Conservation (phyloP, 345 rosid species). For the Melaleuca quinquenervia region DNA sequence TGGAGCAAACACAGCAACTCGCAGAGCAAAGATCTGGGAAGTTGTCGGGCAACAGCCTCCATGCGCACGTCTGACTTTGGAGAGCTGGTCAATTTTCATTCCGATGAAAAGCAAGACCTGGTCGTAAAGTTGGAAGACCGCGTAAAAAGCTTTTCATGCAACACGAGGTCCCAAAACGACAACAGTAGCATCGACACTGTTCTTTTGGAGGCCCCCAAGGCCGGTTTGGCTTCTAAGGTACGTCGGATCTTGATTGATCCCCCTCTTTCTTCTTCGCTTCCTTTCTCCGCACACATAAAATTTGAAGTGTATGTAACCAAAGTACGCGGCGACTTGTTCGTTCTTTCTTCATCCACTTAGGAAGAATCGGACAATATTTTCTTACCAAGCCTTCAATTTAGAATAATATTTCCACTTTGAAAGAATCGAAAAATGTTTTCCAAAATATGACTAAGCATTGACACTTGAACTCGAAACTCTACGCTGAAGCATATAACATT, state of each 20-base stretch:
- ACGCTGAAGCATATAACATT: no score
- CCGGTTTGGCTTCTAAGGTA: neutral
- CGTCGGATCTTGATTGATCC: neutral
- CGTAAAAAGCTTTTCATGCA: neutral
- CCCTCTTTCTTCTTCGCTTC: neutral
- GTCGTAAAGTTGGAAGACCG: neutral
- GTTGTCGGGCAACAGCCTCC: neutral
- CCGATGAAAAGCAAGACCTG: neutral
- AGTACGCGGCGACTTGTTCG: neutral
- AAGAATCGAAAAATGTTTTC: no score
- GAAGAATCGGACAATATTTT: no score
- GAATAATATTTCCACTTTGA: no score
- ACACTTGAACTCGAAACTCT: no score
- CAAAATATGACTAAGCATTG: no score
- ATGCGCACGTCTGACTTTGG: neutral
- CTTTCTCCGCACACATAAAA: neutral
- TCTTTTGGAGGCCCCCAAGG: neutral
- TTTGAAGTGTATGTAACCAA: neutral
- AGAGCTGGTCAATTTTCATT: neutral
- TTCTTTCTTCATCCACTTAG: neutral
- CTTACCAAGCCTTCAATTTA: no score
- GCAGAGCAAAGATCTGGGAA: neutral
- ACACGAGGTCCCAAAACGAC: neutral
- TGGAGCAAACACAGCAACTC: neutral
- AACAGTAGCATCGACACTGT: neutral